phyloP scores from a whole-genome alignment of 768 basidiomycete species.

The Pholiota molesta region DNA sequence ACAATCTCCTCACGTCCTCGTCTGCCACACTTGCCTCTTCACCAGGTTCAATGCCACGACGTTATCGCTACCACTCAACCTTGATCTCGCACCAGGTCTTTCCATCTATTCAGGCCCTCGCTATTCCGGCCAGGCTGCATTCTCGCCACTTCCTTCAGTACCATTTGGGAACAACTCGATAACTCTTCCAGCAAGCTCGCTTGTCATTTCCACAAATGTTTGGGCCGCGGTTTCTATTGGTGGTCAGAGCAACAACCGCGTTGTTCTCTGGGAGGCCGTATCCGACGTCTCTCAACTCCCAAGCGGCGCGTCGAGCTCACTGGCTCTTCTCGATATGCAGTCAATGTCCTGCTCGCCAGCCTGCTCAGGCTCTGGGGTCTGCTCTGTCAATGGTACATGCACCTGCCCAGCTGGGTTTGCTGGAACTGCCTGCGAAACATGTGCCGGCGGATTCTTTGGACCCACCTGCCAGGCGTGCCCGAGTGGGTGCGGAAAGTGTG shows the following conservation, averaged over 20 bases:
- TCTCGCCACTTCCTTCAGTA: slow-evolving; percentile 56
- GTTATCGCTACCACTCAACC: slow-evolving; percentile 65
- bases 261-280: slow-evolving; percentile 80
- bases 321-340: slow-evolving; percentile 72
- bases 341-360: slow-evolving; percentile 75
- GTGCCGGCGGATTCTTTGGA: slow-evolving; percentile 76
- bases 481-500: slow-evolving; percentile 67
- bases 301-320: slow-evolving; percentile 42
- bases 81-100: slow-evolving; percentile 69
- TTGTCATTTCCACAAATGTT: slow-evolving; percentile 69
- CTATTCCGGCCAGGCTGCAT: slow-evolving; percentile 68
- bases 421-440: slow-evolving; percentile 80
- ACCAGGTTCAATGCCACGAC: slow-evolving; percentile 59
- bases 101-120: slow-evolving; percentile 62
- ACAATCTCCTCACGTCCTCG: slow-evolving; percentile 65
- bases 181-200: slow-evolving; percentile 55
- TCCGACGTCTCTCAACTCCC: slow-evolving; percentile 77
- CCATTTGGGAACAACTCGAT: slow-evolving; percentile 50
- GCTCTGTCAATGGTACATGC: slow-evolving; percentile 72
- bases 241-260: slow-evolving; percentile 50
- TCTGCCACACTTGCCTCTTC: slow-evolving; percentile 61
- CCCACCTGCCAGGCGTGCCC: slow-evolving; percentile 73
- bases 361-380: slow-evolving; percentile 75
- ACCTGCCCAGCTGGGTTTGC: slow-evolving; percentile 74
- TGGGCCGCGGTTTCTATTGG: slow-evolving; percentile 63